These are phyloP conservation scores for Quercus ilex DNA, from an alignment of 306 rosid species.

Conservation along the genomic window DNA sequence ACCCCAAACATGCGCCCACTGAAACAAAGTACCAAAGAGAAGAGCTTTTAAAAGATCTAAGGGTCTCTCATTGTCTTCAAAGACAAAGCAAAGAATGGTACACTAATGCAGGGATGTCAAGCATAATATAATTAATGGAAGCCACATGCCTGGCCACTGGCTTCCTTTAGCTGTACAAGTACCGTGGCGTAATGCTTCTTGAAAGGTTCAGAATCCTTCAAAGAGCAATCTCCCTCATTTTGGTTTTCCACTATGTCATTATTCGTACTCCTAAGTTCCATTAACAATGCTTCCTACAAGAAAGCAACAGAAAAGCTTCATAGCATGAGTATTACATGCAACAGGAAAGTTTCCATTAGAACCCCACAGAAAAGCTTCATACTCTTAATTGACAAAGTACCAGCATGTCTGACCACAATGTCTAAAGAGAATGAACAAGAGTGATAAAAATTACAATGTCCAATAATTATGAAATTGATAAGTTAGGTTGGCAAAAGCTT, in stretches of 20 bases:
- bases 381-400: background rate
- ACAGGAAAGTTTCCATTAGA: background rate
- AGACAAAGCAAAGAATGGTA: slow-evolving; percentile 7
- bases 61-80: too few relatives aligned
- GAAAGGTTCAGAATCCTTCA: slow-evolving; percentile 56
- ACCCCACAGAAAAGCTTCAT: background rate
- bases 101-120: background rate
- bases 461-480: background rate
- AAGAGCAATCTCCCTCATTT: slow-evolving; percentile 48
- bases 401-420: background rate
- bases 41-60: too few relatives aligned
- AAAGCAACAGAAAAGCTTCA: slow-evolving; percentile 10
- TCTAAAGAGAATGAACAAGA: slow-evolving; percentile 1
- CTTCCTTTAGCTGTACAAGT: slow-evolving; percentile 96
- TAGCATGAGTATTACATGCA: background rate
- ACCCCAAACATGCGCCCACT: too few relatives aligned
- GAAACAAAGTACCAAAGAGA: background rate
- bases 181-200: slow-evolving; percentile 81
- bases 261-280: slow-evolving; percentile 59
- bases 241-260: slow-evolving; percentile 51
- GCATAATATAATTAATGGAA: slow-evolving; percentile 48
- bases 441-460: background rate
- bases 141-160: slow-evolving; percentile 99
- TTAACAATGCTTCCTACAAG: slow-evolving; percentile 53
- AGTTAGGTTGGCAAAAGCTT: too few relatives aligned